These are phyloP conservation scores for Trichoderma atroviride DNA, from an alignment of 2,329 filamentous ascomycete genomes.

Conservation along the genomic window DNA sequence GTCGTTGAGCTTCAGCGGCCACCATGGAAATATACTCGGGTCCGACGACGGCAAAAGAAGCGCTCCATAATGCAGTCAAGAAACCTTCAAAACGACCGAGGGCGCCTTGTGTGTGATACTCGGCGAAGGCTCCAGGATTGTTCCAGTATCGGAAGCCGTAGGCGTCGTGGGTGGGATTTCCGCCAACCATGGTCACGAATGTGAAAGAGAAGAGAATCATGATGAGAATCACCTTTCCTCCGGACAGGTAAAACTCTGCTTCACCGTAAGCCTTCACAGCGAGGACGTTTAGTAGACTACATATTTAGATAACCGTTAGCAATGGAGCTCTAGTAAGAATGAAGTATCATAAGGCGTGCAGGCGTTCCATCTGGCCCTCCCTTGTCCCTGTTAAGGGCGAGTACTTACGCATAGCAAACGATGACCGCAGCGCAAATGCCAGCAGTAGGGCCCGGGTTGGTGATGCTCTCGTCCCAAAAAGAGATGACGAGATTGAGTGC, in stretches of 20 bases:
- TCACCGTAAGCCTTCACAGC: constrained; percentile 69
- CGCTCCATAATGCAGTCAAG: constrained; percentile 66
- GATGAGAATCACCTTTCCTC: constrained; percentile 67
- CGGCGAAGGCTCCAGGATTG: constrained; percentile 46
- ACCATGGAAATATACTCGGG: constrained; percentile 71
- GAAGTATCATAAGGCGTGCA: neutral
- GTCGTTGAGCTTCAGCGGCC: constrained; percentile 69
- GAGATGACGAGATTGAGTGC: constrained; percentile 48
- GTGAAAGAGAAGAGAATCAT: constrained; percentile 71
- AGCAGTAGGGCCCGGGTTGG: constrained; percentile 70
- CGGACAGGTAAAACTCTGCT: constrained; percentile 69
- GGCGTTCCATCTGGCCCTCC: neutral
- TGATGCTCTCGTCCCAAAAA: constrained; percentile 44
- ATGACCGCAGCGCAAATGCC: constrained; percentile 60
- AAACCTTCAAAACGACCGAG: constrained; percentile 73
- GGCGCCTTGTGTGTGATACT: constrained; percentile 60
- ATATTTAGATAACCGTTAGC: constrained; percentile 38
- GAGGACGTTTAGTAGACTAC: constrained; percentile 61
- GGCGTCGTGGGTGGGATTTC: constrained; percentile 68
- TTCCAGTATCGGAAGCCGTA: constrained; percentile 74
- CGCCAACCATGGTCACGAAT: constrained; percentile 79
- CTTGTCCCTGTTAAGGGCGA: constrained; percentile 11
- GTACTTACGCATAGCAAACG: constrained; percentile 58
- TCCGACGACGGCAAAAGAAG: constrained; percentile 65
- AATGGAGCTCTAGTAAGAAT: constrained; percentile 28